Evolutionary conservation across 2,329 filamentous ascomycete genomes (phyloP).

Genomic region (Pseudonectria foliicola): DNA sequence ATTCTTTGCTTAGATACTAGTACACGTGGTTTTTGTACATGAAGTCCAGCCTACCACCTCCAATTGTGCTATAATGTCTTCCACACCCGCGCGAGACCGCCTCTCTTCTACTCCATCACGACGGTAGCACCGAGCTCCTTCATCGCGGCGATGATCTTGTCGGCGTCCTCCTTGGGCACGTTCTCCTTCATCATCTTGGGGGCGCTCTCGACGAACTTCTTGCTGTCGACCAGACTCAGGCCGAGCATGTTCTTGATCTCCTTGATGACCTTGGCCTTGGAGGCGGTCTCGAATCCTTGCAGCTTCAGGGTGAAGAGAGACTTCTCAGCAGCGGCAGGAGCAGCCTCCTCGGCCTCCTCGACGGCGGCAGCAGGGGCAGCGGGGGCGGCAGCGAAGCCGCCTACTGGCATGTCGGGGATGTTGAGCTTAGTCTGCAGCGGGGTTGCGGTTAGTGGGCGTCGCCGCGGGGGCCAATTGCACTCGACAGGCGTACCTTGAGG

Average conservation of each 20-base stretch:
- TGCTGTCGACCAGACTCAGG: conserved; percentile 94
- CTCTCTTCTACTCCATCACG: conserved; percentile 70
- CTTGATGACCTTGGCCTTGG: conserved; percentile 99
- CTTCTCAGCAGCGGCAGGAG: conserved; percentile 87
- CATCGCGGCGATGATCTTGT: conserved; percentile 94
- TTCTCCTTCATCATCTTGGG: conserved; percentile 99
- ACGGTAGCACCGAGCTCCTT: conserved; percentile 89
- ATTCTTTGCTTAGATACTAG: conserved; percentile 27
- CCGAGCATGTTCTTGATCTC: conserved; percentile 96
- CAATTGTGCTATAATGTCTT: conserved; percentile 22
- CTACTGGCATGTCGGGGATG: conserved; percentile 94
- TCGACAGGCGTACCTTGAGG: conserved; percentile 65
- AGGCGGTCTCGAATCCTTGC: conserved; percentile 72
- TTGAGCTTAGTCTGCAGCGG: conserved; percentile 72
- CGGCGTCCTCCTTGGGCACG: conserved; percentile 95
- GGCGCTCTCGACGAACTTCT: conserved; percentile 99
- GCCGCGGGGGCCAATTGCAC: conserved; percentile 8
- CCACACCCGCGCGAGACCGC: conserved; percentile 13
- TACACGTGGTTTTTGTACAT: conserved; percentile 35
- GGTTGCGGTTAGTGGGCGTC: conserved; percentile 10
- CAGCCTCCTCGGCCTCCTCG: conserved; percentile 81
- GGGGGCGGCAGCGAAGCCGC: conserved; percentile 72
- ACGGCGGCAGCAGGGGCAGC: conserved; percentile 56
- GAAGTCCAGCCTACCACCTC: conserved; percentile 25
- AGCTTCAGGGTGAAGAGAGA: conserved; percentile 96